A percentile compares a stretch with the other conserved stretches of the same genome.
These are phyloP conservation scores for Xylaria castorea DNA, from an alignment of 495 filamentous ascomycete genomes.

Conservation along the genomic window DNA sequence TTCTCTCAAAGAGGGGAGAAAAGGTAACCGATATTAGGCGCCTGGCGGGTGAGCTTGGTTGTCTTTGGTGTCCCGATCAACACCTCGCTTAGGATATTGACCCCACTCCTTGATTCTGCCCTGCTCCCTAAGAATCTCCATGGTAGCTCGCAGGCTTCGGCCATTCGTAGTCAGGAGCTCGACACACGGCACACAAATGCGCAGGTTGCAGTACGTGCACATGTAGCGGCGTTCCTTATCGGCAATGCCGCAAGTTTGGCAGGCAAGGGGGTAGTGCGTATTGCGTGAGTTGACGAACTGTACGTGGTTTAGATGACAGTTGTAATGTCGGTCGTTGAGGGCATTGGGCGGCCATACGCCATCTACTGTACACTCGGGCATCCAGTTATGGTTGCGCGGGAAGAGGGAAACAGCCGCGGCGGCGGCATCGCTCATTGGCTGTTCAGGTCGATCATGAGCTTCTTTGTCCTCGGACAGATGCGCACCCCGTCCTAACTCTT, in stretches of 20 bases:
- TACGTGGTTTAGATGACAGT: conserved; percentile 32
- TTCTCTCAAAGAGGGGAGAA: background rate
- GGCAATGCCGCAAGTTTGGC: conserved; percentile 37
- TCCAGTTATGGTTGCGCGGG: conserved; percentile 23
- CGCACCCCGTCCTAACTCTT: background rate
- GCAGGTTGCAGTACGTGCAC: conserved; percentile 38
- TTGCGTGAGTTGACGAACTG: conserved; percentile 36
- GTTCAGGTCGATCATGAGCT: background rate
- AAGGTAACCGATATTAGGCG: background rate
- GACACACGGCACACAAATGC: conserved; percentile 36
- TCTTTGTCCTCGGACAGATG: background rate
- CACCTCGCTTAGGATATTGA: conserved; percentile 5
- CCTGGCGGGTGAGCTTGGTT: background rate
- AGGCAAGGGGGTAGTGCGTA: conserved; percentile 35
- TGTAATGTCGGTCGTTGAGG: conserved; percentile 32
- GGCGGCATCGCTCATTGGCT: conserved; percentile 29
- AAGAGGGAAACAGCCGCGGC: conserved; percentile 35
- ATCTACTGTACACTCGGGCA: conserved; percentile 19
- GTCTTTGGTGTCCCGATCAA: background rate
- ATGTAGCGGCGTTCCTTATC: conserved; percentile 33
- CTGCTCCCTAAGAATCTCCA: conserved; percentile 22
- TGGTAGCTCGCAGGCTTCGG: conserved; percentile 30
- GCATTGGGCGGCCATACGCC: conserved; percentile 32
- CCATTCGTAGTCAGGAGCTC: conserved; percentile 33
- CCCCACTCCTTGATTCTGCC: conserved; percentile 18